Conservation (phyloP, 2,329 filamentous ascomycete genomes). For the Trichoderma lentiforme region DNA sequence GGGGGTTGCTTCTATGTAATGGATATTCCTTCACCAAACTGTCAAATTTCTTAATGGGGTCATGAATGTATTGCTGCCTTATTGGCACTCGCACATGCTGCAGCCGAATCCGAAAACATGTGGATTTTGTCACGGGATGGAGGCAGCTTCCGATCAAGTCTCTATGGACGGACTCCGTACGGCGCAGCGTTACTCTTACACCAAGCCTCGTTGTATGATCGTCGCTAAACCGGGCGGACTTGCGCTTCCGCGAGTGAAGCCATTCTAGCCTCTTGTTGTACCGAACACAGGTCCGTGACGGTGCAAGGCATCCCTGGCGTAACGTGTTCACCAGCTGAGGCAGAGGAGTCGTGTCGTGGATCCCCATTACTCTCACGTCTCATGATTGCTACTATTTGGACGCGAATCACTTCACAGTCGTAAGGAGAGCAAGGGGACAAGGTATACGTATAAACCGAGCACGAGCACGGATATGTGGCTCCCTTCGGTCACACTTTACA, state of each 20-base stretch:
- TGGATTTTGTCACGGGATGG: background rate
- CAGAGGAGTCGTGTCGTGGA: background rate
- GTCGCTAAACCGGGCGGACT: background rate
- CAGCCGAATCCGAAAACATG: background rate
- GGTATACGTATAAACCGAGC: background rate
- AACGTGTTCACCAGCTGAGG: background rate
- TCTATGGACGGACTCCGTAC: background rate
- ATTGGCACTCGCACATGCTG: background rate
- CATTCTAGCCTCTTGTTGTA: background rate
- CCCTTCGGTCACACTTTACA: background rate
- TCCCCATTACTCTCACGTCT: background rate
- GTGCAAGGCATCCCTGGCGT: background rate
- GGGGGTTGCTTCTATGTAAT: slow-evolving; percentile 13
- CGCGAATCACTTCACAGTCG: background rate
- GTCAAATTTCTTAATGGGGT: background rate
- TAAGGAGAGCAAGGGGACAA: background rate
- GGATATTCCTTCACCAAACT: background rate
- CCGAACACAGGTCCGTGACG: background rate
- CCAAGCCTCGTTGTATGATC: background rate
- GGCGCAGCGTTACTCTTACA: background rate
- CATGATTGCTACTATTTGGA: background rate
- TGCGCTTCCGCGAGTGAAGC: background rate
- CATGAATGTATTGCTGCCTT: slow-evolving; percentile 3
- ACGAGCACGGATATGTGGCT: background rate
- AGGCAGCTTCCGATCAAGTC: background rate